Evolutionary conservation across 106 monocot genomes (phyloP), one percentile per base, ranked within the genome.

Genomic region (Allium fistulosum): DNA sequence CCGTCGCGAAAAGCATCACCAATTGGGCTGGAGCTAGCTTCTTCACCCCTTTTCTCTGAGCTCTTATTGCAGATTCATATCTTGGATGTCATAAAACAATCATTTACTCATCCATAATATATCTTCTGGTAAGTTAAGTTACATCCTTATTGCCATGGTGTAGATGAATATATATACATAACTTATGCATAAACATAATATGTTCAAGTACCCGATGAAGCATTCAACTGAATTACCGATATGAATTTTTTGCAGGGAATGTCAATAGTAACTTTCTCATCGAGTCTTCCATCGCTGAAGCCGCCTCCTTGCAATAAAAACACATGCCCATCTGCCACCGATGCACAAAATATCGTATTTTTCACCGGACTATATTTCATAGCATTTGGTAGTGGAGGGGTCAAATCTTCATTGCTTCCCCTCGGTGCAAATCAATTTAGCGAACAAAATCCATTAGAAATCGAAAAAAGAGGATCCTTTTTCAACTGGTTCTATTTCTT

Each of bases 401-500:
- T 73, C 46, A 79, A 79, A 46, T 53, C 78, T 14, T 67, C 62
- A 2, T 11, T 79, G 45, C 61, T 69, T 11, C 68, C 78, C 4
- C 48, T 79, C 22, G 78, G 78, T 16, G 78, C 78, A 9, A 69
- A 74, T n/a, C 62, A 63, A 26, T 63, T 63, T n/a, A 45, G 47
- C 47, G 46, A 63, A 46, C 8, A n/a, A n/a, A 14, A 46, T 46
- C 28, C 46, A 26, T 1, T 61, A 63, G 28, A 63, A 63, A 37
- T 10, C 37, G 63, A 63, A n/a, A 45, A 63, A 63, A 63, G 63
- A 63, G 27, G 63, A 0, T 37, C 63, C n/a, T 63, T 83, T 48
- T 79, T 79, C 76, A 79, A 79, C 61, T 83, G 79, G 83, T 79
- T 83, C 53, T 79, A 83, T 63, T 68, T 86, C 22, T 76, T 64